phyloP scores from a whole-genome alignment of 23 red algal species.

The Gracilaria domingensis region DNA sequence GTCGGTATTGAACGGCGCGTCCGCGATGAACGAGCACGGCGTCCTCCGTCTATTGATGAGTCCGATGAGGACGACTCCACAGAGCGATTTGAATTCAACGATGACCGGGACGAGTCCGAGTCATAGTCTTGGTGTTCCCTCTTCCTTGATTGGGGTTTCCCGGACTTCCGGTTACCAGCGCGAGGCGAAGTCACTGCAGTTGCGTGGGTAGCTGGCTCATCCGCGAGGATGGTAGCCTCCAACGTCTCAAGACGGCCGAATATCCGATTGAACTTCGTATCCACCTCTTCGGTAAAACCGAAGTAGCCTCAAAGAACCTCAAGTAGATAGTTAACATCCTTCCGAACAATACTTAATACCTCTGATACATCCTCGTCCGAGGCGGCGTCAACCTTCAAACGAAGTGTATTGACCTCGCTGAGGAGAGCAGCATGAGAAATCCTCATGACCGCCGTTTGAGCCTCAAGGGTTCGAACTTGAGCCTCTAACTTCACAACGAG shows the following conservation, averaged over 20 bases:
- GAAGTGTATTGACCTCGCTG: conserved; percentile 1
- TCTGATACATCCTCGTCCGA: neutral
- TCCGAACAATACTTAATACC: too few species aligned
- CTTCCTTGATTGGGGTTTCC: too few species aligned
- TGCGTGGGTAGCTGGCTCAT: neutral
- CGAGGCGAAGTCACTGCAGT: too few species aligned
- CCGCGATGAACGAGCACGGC: neutral
- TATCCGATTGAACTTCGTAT: neutral
- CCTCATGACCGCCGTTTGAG: neutral
- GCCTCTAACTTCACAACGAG: neutral
- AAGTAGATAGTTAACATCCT: too few species aligned
- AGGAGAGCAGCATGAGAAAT: neutral
- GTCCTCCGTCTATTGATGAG: neutral
- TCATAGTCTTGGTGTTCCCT: neutral
- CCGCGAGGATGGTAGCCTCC: neutral
- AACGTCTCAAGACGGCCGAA: neutral
- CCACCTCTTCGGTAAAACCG: neutral
- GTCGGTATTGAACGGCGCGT: neutral
- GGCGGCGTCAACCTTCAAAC: neutral
- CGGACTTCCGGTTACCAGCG: too few species aligned
- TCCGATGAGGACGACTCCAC: neutral
- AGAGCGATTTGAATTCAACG: neutral
- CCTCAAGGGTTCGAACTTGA: neutral
- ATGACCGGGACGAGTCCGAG: neutral
- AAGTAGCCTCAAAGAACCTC: too few species aligned